phyloP scores from a whole-genome alignment of 1,139 yeast genomes.

The Suhomyces bolitotheri region DNA sequence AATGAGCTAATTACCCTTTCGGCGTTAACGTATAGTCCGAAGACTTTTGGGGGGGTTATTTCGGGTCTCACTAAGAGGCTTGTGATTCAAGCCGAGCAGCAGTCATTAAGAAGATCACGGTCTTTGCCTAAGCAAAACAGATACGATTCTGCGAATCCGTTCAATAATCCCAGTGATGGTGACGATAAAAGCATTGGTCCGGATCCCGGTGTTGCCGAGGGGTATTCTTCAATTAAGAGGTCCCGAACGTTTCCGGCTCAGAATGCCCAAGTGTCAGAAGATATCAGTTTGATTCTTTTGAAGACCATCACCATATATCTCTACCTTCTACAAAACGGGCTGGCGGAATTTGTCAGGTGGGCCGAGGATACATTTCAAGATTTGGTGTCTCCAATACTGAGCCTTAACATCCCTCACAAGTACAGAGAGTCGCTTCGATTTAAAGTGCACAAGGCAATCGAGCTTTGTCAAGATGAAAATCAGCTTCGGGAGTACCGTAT shows the following conservation, averaged over 20 bases:
- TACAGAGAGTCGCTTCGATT: slow-evolving; percentile 27
- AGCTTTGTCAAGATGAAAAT: slow-evolving; percentile 29
- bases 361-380: slow-evolving; percentile 17
- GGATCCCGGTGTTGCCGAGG: neutral
- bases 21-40: slow-evolving; percentile 25
- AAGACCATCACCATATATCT: slow-evolving; percentile 39
- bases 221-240: too few relatives aligned
- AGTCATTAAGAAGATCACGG: slow-evolving; percentile 2
- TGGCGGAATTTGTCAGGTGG: slow-evolving; percentile 36
- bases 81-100: neutral
- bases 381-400: slow-evolving; percentile 15
- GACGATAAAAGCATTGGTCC: neutral
- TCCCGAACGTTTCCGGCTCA: slow-evolving; percentile 4
- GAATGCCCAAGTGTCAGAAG: slow-evolving; percentile 3
- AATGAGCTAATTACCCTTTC: slow-evolving; percentile 38
- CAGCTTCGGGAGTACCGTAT: slow-evolving; percentile 33
- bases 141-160: too few relatives aligned
- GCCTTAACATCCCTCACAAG: slow-evolving; percentile 12
- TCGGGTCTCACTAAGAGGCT: slow-evolving; percentile 16
- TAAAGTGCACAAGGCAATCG: slow-evolving; percentile 30
- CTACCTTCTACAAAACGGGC: slow-evolving; percentile 42
- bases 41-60: slow-evolving; percentile 19
- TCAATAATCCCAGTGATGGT: too few relatives aligned
- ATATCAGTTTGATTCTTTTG: slow-evolving; percentile 24
- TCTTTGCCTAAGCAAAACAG: slow-evolving; percentile 3